Conservation (phyloP, 257 asterid species). For the Nicotiana knightiana region DNA sequence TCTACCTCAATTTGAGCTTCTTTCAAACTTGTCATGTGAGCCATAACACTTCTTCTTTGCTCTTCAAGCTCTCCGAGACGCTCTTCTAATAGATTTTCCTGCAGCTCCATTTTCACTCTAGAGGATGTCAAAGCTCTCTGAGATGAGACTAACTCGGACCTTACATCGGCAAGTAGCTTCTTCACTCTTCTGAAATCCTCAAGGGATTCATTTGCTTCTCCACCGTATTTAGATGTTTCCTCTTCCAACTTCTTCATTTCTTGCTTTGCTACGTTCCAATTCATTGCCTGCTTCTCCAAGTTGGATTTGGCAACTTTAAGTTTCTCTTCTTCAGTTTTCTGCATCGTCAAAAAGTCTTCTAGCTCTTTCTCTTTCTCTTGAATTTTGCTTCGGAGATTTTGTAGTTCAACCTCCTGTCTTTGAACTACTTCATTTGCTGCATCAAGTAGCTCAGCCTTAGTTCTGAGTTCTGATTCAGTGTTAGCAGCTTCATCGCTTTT, state of each 20-base stretch:
- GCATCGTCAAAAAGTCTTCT: conserved; percentile 27
- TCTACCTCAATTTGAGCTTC: conserved; percentile 67
- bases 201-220: conserved; percentile 44
- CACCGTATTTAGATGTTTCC: conserved; percentile 45
- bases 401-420: conserved; percentile 67
- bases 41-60: conserved; percentile 43
- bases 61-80: conserved; percentile 60
- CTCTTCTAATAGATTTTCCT: conserved; percentile 47
- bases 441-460: conserved; percentile 54
- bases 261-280: conserved; percentile 66
- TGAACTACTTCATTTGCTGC: conserved; percentile 53
- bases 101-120: conserved; percentile 49
- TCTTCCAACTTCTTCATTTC: conserved; percentile 59
- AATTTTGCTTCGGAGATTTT: conserved; percentile 44
- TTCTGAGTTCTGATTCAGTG: conserved; percentile 49
- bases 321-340: conserved; percentile 48
- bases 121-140: conserved; percentile 58
- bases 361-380: conserved; percentile 60
- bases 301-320: conserved; percentile 45
- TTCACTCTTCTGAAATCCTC: conserved; percentile 68
- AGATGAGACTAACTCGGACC: conserved; percentile 60
- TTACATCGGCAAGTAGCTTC: conserved; percentile 62
- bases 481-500: conserved; percentile 55
- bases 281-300: conserved; percentile 66
- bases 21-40: conserved; percentile 50